phyloP scores from a whole-genome alignment of 305 asterid genomes.

The Rubia balearica region DNA sequence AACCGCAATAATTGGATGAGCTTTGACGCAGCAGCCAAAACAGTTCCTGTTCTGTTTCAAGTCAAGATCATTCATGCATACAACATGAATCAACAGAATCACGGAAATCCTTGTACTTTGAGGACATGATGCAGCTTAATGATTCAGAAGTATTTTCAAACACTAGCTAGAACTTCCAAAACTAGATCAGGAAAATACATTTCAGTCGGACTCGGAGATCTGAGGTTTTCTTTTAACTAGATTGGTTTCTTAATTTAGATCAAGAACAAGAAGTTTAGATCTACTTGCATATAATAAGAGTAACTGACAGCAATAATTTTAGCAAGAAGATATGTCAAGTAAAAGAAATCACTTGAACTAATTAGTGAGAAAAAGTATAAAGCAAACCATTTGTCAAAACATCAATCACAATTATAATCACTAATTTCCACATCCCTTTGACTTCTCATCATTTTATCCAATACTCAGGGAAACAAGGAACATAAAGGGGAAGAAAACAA shows the following conservation, averaged over 20 bases:
- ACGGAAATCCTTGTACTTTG: background rate
- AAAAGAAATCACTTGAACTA: background rate
- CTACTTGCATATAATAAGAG: background rate
- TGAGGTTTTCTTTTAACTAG: background rate
- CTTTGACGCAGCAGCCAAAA: constrained; percentile 60
- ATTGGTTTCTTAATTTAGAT: background rate
- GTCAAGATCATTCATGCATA: constrained; percentile 39
- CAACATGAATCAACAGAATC: constrained; percentile 16
- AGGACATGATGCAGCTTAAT: background rate
- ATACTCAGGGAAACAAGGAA: background rate
- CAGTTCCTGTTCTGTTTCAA: constrained; percentile 74
- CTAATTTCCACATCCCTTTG: background rate
- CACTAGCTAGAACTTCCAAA: background rate
- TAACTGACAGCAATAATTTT: background rate
- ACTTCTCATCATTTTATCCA: background rate
- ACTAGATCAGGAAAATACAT: background rate
- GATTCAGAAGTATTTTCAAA: background rate
- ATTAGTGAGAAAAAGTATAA: background rate
- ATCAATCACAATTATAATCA: background rate
- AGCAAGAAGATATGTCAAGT: background rate
- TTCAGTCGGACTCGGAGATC: background rate
- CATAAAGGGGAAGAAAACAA: background rate
- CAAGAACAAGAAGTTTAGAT: background rate
- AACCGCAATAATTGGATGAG: constrained; percentile 54
- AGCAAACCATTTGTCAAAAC: background rate